Percentiles rank a stretch among this genome's conserved stretches.
Conservation (phyloP, 1,284 basidiomycete species). For the Ganoderma multipileum region DNA sequence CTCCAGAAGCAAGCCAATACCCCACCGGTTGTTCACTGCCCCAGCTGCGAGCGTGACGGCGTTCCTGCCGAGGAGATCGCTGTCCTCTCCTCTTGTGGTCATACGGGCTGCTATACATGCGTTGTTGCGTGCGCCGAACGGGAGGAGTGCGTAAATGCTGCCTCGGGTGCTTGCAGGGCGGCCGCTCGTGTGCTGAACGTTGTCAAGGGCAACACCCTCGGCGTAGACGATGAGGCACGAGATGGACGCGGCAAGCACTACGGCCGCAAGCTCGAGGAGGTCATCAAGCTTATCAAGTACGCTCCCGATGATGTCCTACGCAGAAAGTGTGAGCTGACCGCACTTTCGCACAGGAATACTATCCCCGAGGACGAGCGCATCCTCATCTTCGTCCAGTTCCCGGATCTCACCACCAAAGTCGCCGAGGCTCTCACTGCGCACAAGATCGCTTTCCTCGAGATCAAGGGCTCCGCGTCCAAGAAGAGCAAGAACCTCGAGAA, state of each 20-base stretch:
- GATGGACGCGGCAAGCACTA: slow-evolving; percentile 82
- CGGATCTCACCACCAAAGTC: slow-evolving; percentile 90
- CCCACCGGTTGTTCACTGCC: slow-evolving; percentile 65
- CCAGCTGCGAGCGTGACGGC: slow-evolving; percentile 60
- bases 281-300: slow-evolving; percentile 84
- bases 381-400: slow-evolving; percentile 94
- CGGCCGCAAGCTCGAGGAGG: slow-evolving; percentile 88
- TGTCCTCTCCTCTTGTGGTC: slow-evolving; percentile 90
- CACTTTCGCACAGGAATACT: slow-evolving; percentile 51
- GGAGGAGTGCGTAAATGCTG: slow-evolving; percentile 83
- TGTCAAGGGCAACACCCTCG: slow-evolving; percentile 83
- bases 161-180: slow-evolving; percentile 71
- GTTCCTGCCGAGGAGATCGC: slow-evolving; percentile 77
- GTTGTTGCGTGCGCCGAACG: slow-evolving; percentile 74
- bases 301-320: slow-evolving; percentile 36
- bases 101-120: slow-evolving; percentile 82
- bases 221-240: slow-evolving; percentile 80
- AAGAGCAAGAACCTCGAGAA: slow-evolving; percentile 84
- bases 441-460: slow-evolving; percentile 80
- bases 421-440: slow-evolving; percentile 80
- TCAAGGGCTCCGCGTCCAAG: slow-evolving; percentile 78
- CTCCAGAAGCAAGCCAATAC: slow-evolving; percentile 76
- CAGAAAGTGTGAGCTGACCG: background rate
- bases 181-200: slow-evolving; percentile 81
- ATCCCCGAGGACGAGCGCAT: slow-evolving; percentile 83